These are phyloP conservation scores for Pythium vanterpoolii DNA, from an alignment of 352 stramenopile species.

Conservation along the genomic window DNA sequence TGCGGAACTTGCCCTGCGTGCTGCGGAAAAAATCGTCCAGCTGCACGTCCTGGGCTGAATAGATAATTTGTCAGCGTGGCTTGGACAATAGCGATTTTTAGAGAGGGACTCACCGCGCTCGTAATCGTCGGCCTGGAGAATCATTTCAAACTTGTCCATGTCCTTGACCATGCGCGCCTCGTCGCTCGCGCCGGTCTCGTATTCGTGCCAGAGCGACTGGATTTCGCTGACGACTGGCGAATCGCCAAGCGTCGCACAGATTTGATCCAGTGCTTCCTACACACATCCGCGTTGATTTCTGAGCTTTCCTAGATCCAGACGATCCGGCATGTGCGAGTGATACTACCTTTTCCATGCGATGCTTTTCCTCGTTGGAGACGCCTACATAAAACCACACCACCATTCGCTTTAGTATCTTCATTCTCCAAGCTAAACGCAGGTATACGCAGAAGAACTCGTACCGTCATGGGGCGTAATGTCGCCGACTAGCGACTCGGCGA, in stretches of 20 bases:
- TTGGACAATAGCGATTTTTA: neutral
- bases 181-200: conserved; percentile 75
- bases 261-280: conserved; percentile 65
- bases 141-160: conserved; percentile 96
- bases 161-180: conserved; percentile 92
- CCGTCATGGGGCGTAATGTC: conserved; percentile 93
- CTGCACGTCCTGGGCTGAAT: conserved; percentile 46
- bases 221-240: conserved; percentile 58
- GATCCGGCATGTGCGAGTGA: neutral
- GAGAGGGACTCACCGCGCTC: conserved; percentile 57
- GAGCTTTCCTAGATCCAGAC: neutral
- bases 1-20: conserved; percentile 82
- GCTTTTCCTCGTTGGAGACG: conserved; percentile 88
- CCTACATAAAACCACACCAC: conserved; percentile 27
- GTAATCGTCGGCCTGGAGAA: conserved; percentile 92
- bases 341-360: conserved; percentile 83
- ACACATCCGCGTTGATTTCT: neutral
- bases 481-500: conserved; percentile 91
- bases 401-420: neutral
- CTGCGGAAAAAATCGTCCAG: conserved; percentile 80
- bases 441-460: conserved; percentile 12
- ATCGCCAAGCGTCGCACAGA: conserved; percentile 56
- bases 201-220: conserved; percentile 81
- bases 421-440: neutral
- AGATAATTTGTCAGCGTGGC: neutral